Base-by-base conservation (phyloP, 768 basidiomycete species). In the Psilocybe cyanescens region DNA sequence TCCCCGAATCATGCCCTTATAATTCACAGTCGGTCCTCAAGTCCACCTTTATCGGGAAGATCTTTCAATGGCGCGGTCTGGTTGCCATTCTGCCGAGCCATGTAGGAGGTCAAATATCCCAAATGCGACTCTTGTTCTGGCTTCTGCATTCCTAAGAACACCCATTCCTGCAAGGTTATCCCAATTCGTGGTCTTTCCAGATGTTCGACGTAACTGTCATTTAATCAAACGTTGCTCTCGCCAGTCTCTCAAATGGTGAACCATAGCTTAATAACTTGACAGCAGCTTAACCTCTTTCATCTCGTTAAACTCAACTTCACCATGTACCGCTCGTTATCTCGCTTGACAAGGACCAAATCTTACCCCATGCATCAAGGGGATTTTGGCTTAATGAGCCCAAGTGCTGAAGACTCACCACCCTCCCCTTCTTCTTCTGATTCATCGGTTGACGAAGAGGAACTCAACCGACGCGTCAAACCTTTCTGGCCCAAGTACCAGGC, bases 381-480 rank as follows among this genome's bases (percentile, higher is more conserved):
- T 41, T 61, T 39, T 14, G n/a, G 19, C 39, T 44, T 29, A 41
- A 39, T 49, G 44, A 16, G 50, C 41, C 61, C 29, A 19, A 54
- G 62, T 57, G 33, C 39, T 6, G 63, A 66, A 31, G 60, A 65
- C 37, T 58, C 64, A 55, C 75, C 79, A 1, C 74, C 75, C 12
- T 80, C 81, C 35, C 74, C 81, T 8, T 72, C 78, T 2, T 82
- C 81, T 16, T 83, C 85, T 3, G 72, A 75, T 39, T 83, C 82
- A 12, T 86, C 86, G 11, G 64, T 83, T 54, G 83, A 84, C 62
- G 81, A 85, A 55, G 88, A 90, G 57, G 81, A 86, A 59, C 73
- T 81, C 57, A 90, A 92, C 67, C 67, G 70, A 17, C 87, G 90
- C 52, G 61, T 88, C 39, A 75, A 75, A 17, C 90, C 90, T 3